Evolutionary conservation across 179 eudicot species (phyloP).

Genomic region (Beta macrorhiza): DNA sequence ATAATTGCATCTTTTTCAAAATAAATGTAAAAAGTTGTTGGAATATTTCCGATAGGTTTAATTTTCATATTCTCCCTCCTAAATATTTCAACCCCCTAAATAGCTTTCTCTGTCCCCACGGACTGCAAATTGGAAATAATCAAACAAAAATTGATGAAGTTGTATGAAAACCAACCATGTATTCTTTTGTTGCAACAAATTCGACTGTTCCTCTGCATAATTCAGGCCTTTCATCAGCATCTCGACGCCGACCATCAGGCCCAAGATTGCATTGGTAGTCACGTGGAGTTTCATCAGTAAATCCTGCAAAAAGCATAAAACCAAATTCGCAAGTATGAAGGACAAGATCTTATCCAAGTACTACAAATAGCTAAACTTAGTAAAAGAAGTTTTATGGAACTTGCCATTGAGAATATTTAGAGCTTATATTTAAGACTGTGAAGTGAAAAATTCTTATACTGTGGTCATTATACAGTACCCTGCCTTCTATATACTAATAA

Average conservation of each 20-base stretch:
- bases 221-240: conserved; percentile 98
- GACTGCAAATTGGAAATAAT: not conserved
- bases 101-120: not conserved
- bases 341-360: not conserved
- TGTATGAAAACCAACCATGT: conserved; percentile 59
- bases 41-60: too few species aligned
- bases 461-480: not conserved
- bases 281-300: conserved; percentile 90
- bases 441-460: not conserved
- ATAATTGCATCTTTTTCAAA: too few species aligned
- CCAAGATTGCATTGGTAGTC: conserved; percentile 96
- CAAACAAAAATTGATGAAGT: not conserved
- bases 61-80: too few species aligned
- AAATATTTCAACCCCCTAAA: too few species aligned
- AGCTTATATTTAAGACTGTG: not conserved
- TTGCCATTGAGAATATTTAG: not conserved
- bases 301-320: conserved; percentile 50
- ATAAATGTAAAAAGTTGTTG: too few species aligned
- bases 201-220: conserved; percentile 96
- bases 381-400: not conserved
- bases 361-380: not conserved
- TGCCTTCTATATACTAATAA: not conserved
- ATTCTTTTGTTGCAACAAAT: conserved; percentile 91
- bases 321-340: not conserved
- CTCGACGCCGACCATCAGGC: conserved; percentile 97